Evolutionary conservation across 2,329 filamentous ascomycete species (phyloP).

Genomic region (Pyricularia sp.): DNA sequence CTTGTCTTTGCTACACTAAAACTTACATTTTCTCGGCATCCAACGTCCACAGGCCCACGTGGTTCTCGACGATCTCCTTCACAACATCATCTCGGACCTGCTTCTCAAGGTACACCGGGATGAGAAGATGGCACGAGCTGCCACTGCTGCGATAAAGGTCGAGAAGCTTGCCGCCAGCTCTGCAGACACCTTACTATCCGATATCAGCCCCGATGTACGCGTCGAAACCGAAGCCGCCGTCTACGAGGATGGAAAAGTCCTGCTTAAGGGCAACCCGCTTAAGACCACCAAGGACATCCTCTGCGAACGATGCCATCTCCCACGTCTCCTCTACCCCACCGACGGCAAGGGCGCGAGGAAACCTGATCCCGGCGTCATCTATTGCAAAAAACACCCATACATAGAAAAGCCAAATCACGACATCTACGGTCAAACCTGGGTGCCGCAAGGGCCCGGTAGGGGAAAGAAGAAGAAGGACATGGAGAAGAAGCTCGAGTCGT

Average conservation of each 20-base stretch:
- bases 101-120: slow-evolving; percentile 63
- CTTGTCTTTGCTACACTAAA: neutral
- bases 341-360: slow-evolving; percentile 54
- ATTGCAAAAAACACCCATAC: slow-evolving; percentile 70
- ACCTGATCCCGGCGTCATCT: slow-evolving; percentile 54
- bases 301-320: slow-evolving; percentile 63
- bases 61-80: slow-evolving; percentile 61
- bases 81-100: slow-evolving; percentile 65
- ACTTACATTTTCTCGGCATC: neutral
- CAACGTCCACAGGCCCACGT: slow-evolving; percentile 36
- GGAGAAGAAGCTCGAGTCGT: slow-evolving; percentile 44
- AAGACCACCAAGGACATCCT: slow-evolving; percentile 58
- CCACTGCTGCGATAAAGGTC: slow-evolving; percentile 49
- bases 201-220: slow-evolving; percentile 41
- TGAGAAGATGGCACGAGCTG: slow-evolving; percentile 61
- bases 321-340: slow-evolving; percentile 58
- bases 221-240: slow-evolving; percentile 55
- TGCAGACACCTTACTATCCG: slow-evolving; percentile 34
- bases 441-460: slow-evolving; percentile 54
- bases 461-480: slow-evolving; percentile 73
- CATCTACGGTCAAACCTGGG: slow-evolving; percentile 73
- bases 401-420: slow-evolving; percentile 65
- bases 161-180: slow-evolving; percentile 47
- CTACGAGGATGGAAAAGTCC: slow-evolving; percentile 56
- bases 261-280: slow-evolving; percentile 59